Percentiles rank a stretch among this genome's conserved stretches.
Conservation (phyloP, 306 rosid species). For the Cyamopsis tetragonoloba region DNA sequence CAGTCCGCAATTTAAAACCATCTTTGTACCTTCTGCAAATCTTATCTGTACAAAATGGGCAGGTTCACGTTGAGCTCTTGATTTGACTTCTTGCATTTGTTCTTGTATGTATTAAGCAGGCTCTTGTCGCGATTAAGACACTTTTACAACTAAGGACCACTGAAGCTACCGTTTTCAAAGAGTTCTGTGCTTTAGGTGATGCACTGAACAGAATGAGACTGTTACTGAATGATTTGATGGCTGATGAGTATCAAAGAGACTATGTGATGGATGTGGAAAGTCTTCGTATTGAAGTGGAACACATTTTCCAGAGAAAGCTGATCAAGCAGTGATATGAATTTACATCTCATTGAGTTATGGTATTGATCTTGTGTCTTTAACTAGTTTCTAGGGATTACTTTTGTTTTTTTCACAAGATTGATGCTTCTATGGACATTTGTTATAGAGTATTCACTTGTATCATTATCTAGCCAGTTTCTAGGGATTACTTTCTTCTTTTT, state of each 20-base stretch:
- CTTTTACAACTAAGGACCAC: constrained; percentile 65
- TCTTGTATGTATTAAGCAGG: constrained; percentile 45
- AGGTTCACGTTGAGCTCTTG: constrained; percentile 10
- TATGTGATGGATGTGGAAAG: constrained; percentile 67
- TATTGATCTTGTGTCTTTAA: background rate
- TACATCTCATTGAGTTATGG: background rate
- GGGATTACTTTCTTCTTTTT: background rate
- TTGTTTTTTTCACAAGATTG: constrained; percentile 29
- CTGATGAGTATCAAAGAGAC: constrained; percentile 52
- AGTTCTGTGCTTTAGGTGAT: constrained; percentile 59
- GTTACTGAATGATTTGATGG: constrained; percentile 52
- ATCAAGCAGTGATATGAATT: constrained; percentile 31
- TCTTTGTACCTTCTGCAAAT: background rate
- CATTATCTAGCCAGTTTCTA: constrained; percentile 17
- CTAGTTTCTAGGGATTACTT: constrained; percentile 9
- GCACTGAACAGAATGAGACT: constrained; percentile 68
- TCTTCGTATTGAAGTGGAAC: constrained; percentile 67
- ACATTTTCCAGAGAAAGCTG: constrained; percentile 48
- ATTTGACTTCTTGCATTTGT: constrained; percentile 20
- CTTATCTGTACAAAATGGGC: background rate
- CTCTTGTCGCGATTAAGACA: constrained; percentile 60
- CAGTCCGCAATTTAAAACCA: too few species aligned
- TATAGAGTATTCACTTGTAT: background rate
- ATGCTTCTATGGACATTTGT: background rate
- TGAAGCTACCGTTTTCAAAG: constrained; percentile 55